Conservation (phyloP, 352 stramenopile genomes). For the Pythium dissimile region DNA sequence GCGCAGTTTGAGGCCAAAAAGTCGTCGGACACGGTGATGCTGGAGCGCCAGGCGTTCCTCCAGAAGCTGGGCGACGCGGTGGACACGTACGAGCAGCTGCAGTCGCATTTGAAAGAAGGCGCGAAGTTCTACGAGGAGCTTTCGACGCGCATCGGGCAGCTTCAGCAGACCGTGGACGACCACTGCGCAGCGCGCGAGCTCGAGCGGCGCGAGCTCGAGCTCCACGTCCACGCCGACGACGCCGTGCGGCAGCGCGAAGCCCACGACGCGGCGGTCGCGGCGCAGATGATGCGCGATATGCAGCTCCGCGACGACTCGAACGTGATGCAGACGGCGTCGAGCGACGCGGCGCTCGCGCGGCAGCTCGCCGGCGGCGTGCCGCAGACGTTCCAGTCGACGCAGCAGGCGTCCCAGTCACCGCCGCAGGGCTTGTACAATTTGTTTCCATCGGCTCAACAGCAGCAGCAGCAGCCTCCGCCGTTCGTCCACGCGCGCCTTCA, state of each 20-base stretch:
- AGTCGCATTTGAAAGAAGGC: slow-evolving; percentile 72
- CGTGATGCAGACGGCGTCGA: neutral
- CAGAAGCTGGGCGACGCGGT: slow-evolving; percentile 61
- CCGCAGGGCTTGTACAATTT: neutral
- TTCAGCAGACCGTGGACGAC: slow-evolving; percentile 72
- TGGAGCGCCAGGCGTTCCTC: slow-evolving; percentile 51
- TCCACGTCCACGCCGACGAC: slow-evolving; percentile 55
- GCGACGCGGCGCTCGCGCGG: slow-evolving; percentile 55
- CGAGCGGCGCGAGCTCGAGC: slow-evolving; percentile 69
- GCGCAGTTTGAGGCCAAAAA: slow-evolving; percentile 56
- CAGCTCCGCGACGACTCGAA: slow-evolving; percentile 26
- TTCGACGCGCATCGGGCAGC: slow-evolving; percentile 43
- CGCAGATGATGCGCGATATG: slow-evolving; percentile 77
- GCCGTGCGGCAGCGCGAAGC: slow-evolving; percentile 48
- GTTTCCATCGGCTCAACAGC: slow-evolving; percentile 5
- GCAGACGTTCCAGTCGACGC: slow-evolving; percentile 20
- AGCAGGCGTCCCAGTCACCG: neutral
- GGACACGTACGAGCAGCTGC: slow-evolving; percentile 73
- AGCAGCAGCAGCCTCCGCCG: slow-evolving; percentile 15
- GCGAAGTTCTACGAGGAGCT: slow-evolving; percentile 66
- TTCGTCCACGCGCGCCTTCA: slow-evolving; percentile 39
- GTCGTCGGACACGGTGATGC: slow-evolving; percentile 49
- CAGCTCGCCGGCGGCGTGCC: slow-evolving; percentile 44
- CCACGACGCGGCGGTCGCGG: slow-evolving; percentile 47
- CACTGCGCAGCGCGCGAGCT: slow-evolving; percentile 64